These are phyloP conservation scores for Tilletia horrida DNA, from an alignment of 1,284 basidiomycete species.

Conservation along the genomic window DNA sequence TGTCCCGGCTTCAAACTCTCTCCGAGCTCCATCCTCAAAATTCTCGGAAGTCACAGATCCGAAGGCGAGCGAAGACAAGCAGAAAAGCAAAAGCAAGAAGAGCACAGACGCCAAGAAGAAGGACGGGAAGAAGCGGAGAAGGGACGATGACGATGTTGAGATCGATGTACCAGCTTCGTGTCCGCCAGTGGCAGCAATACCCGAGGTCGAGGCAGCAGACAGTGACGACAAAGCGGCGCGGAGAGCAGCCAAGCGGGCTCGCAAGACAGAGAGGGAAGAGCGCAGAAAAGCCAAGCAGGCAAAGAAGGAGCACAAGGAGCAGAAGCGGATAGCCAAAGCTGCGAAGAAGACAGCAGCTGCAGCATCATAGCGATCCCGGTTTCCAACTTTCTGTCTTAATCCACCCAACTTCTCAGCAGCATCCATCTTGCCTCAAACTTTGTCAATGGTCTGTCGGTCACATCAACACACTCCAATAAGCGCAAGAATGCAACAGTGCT, in stretches of 20 bases:
- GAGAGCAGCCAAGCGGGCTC: background rate
- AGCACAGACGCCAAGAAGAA: background rate
- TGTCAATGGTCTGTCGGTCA: background rate
- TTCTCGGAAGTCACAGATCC: background rate
- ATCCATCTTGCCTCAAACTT: too few species aligned
- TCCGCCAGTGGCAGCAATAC: background rate
- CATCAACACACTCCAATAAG: background rate
- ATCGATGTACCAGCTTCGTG: background rate
- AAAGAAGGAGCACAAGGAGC: slow-evolving; percentile 11
- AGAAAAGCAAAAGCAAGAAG: slow-evolving; percentile 20
- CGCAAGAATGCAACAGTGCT: background rate
- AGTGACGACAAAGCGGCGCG: background rate
- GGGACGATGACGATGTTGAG: background rate
- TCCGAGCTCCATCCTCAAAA: background rate
- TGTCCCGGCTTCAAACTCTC: background rate
- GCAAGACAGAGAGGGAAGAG: slow-evolving; percentile 9
- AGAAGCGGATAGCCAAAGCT: background rate
- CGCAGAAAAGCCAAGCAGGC: background rate
- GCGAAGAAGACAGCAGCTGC: background rate
- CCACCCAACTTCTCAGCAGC: too few species aligned
- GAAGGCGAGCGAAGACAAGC: background rate
- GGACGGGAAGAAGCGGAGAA: background rate
- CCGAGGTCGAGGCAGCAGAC: too few species aligned
- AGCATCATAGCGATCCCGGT: background rate
- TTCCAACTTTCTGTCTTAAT: too few species aligned